Evolutionary conservation across 768 basidiomycete genomes (phyloP).

Genomic region (Macrocybe gigantea): DNA sequence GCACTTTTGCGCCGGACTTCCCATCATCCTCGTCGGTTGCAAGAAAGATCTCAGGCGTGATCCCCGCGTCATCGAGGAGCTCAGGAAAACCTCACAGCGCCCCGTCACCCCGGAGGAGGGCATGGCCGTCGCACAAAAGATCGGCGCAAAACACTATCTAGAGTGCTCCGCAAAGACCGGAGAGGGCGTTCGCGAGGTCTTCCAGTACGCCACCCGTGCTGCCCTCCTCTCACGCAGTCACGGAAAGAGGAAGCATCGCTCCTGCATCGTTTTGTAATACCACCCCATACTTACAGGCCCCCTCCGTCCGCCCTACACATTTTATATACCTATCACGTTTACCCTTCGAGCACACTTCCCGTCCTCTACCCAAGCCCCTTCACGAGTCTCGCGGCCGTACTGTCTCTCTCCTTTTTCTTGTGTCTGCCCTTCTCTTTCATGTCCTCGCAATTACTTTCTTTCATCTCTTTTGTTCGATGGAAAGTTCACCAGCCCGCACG

Average conservation of each 20-base stretch:
- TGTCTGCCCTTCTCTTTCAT: no score
- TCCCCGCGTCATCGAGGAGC: conserved; percentile 87
- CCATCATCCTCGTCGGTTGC: conserved; percentile 96
- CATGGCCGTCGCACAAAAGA: conserved; percentile 93
- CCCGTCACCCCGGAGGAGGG: conserved; percentile 96
- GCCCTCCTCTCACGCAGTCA: conserved; percentile 53
- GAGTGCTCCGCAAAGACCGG: conserved; percentile 97
- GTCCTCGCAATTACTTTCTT: no score
- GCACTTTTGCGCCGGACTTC: conserved; percentile 93
- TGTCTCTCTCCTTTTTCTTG: no score
- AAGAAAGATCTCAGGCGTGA: conserved; percentile 98
- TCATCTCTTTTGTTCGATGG: no score
- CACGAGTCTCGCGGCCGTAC: no score
- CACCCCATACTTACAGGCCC: no score
- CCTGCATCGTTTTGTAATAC: background rate
- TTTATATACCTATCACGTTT: no score
- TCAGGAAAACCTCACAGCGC: conserved; percentile 89
- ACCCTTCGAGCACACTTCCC: no score
- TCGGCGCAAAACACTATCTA: conserved; percentile 92
- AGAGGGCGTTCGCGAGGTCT: conserved; percentile 96
- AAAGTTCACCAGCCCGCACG: no score
- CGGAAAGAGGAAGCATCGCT: conserved; percentile 9
- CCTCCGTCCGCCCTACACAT: no score
- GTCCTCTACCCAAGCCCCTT: no score
- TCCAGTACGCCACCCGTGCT: conserved; percentile 94